Percentiles rank a stretch among this genome's conserved stretches.
phyloP scores from a whole-genome alignment of 169 alveolate genomes.

The Amoebophrya sp. region DNA sequence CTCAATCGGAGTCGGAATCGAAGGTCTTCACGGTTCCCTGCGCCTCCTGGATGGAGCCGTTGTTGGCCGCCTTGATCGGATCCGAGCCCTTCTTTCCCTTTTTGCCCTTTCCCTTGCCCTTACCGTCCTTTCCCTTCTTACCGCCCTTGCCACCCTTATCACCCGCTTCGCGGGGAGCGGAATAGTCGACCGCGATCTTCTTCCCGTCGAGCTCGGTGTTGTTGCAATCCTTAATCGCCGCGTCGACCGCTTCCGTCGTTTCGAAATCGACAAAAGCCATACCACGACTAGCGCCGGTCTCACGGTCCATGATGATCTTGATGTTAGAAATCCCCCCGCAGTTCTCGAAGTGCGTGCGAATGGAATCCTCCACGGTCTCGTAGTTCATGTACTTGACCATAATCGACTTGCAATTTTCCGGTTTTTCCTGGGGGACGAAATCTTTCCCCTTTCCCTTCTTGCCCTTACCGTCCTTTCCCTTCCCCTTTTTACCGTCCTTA shows the following conservation, averaged over 20 bases:
- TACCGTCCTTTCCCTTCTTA: neutral
- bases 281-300: neutral
- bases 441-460: conserved; percentile 7
- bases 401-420: neutral
- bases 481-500: neutral
- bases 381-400: neutral
- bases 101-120: conserved; percentile 22
- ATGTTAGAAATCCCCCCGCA: neutral
- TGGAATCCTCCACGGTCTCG: neutral
- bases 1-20: neutral
- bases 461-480: neutral
- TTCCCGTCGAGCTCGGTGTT: conserved; percentile 11
- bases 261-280: conserved; percentile 1
- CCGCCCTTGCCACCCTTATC: neutral
- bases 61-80: conserved; percentile 11
- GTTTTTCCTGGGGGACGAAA: neutral
- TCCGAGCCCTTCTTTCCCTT: neutral
- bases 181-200: neutral
- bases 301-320: neutral
- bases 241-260: neutral
- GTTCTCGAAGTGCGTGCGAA: neutral
- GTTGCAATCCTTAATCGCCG: neutral
- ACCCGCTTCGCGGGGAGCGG: neutral
- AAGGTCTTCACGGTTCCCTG: neutral
- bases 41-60: neutral